These are phyloP conservation scores for Brachypodium distachyon DNA, from an alignment of 202 grass and related monocot genomes.

Conservation along the genomic window DNA sequence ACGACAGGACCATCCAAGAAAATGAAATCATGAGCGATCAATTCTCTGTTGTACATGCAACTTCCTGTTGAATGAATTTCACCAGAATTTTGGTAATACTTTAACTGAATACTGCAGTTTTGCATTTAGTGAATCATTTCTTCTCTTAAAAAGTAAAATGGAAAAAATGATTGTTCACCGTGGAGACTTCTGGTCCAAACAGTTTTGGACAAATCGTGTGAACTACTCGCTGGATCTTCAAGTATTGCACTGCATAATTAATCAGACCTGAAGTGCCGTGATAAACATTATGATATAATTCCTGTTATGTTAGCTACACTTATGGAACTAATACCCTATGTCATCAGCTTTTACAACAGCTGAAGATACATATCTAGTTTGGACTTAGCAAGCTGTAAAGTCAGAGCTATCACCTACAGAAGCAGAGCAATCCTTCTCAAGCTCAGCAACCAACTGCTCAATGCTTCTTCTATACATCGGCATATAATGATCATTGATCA, in stretches of 20 bases:
- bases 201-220: too few relatives aligned
- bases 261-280: neutral
- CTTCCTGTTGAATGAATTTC: neutral
- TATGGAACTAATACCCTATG: conserved; percentile 15
- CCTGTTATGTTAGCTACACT: conserved; percentile 17
- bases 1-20: conserved; percentile 37
- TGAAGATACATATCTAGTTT: conserved; percentile 32
- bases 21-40: conserved; percentile 20
- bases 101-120: neutral
- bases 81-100: neutral
- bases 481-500: conserved; percentile 99
- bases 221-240: neutral
- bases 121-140: neutral
- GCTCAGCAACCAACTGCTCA: conserved; percentile 51
- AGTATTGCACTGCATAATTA: neutral
- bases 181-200: neutral
- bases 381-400: conserved; percentile 9
- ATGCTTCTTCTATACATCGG: conserved; percentile 87
- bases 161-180: neutral
- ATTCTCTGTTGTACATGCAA: neutral
- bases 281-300: neutral
- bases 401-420: neutral
- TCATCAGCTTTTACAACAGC: conserved; percentile 38
- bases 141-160: neutral
- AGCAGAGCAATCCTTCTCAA: conserved; percentile 44